Evolutionary conservation across 768 basidiomycete species (phyloP).

Genomic region (Leccinellum luteum): DNA sequence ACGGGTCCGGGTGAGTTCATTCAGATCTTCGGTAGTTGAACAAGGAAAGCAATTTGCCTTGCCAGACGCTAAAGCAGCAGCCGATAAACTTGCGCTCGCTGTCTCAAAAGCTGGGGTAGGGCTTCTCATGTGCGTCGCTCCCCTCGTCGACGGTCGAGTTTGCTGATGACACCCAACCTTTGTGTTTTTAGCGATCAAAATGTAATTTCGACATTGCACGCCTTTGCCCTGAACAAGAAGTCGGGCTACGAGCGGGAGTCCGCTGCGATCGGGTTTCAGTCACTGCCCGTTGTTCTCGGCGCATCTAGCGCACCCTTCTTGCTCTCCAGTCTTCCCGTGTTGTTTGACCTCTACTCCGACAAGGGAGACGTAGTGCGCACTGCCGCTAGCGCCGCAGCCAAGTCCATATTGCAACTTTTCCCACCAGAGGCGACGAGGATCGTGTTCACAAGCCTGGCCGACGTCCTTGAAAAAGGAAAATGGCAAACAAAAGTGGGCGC

Average conservation of each 20-base stretch:
- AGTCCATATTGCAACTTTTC: slow-evolving; percentile 77
- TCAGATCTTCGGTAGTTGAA: not conserved
- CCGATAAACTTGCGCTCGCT: slow-evolving; percentile 75
- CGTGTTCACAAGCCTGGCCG: slow-evolving; percentile 67
- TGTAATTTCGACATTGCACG: slow-evolving; percentile 62
- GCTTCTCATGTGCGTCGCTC: slow-evolving; percentile 51
- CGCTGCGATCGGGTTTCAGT: slow-evolving; percentile 76
- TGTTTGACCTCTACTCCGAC: slow-evolving; percentile 88
- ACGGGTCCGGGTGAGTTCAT: slow-evolving; percentile 53
- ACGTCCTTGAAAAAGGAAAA: slow-evolving; percentile 79
- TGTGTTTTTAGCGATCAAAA: slow-evolving; percentile 48
- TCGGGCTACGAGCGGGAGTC: slow-evolving; percentile 89
- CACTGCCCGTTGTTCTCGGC: slow-evolving; percentile 69
- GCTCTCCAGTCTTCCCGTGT: slow-evolving; percentile 68
- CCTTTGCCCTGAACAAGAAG: slow-evolving; percentile 79
- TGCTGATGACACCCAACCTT: slow-evolving; percentile 12
- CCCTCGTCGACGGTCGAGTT: slow-evolving; percentile 1
- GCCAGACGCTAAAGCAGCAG: slow-evolving; percentile 79
- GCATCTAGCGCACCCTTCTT: slow-evolving; percentile 69
- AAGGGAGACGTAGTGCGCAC: slow-evolving; percentile 89
- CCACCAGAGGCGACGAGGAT: slow-evolving; percentile 78
- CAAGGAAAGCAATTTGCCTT: slow-evolving; percentile 4
- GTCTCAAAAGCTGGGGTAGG: slow-evolving; percentile 61
- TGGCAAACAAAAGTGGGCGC: slow-evolving; percentile 96
- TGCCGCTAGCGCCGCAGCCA: slow-evolving; percentile 78